Evolutionary conservation across 768 basidiomycete species (phyloP).

Genomic region (Panaeolus papilionaceus): DNA sequence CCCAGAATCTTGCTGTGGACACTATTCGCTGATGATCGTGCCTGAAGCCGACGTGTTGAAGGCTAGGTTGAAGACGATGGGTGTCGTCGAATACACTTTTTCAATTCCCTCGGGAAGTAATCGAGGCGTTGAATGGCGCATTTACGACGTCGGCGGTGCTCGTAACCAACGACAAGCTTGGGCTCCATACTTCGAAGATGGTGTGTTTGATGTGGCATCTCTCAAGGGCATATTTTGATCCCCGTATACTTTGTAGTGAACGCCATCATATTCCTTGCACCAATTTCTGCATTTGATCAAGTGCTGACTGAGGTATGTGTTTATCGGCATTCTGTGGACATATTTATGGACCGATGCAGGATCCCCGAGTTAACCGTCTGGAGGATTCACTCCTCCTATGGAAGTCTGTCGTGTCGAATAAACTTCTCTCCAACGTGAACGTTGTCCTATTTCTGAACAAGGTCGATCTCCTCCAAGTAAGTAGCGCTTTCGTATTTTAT

Average conservation of each 20-base stretch:
- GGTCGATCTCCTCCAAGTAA: constrained; percentile 75
- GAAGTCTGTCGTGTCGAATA: constrained; percentile 76
- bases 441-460: constrained; percentile 87
- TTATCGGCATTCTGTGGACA: constrained; percentile 17
- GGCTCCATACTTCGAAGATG: constrained; percentile 90
- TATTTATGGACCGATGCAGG: constrained; percentile 48
- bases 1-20: constrained; percentile 1
- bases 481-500: constrained; percentile 15
- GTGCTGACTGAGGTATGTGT: constrained; percentile 71
- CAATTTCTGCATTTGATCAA: constrained; percentile 89
- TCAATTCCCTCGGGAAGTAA: constrained; percentile 62
- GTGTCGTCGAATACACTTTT: constrained; percentile 82
- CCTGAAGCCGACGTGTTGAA: constrained; percentile 74
- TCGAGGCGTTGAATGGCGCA: constrained; percentile 74
- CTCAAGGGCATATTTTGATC: constrained; percentile 1
- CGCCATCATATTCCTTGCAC: constrained; percentile 88
- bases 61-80: constrained; percentile 83
- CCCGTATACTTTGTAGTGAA: constrained; percentile 56
- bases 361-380: constrained; percentile 73
- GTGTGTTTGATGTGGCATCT: constrained; percentile 44
- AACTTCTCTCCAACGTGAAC: constrained; percentile 73
- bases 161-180: constrained; percentile 84
- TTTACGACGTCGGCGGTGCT: constrained; percentile 87
- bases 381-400: constrained; percentile 83
- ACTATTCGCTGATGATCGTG: constrained; percentile 14